Percentiles rank a stretch among this genome's conserved stretches.
Evolutionary conservation across 2,329 filamentous ascomycete genomes (phyloP).

Genomic region (Colletotrichum sidae): DNA sequence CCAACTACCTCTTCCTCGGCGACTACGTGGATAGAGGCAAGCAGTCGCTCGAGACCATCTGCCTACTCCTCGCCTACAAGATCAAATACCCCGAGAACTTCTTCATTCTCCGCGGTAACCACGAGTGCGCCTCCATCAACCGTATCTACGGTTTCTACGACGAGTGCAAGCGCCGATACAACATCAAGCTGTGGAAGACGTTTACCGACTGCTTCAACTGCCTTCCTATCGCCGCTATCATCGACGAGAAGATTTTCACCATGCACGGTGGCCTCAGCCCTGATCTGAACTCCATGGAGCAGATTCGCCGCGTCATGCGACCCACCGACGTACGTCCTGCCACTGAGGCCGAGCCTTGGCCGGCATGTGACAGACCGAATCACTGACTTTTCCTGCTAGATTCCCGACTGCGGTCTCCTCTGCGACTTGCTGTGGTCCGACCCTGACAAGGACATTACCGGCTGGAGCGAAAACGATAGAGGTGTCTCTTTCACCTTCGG

Average conservation of each 20-base stretch:
- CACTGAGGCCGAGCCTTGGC: slow-evolving; percentile 17
- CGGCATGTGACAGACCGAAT: not conserved
- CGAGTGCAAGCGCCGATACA: slow-evolving; percentile 98
- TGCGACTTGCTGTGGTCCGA: slow-evolving; percentile 99
- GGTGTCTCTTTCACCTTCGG: slow-evolving; percentile 99
- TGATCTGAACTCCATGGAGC: slow-evolving; percentile 99
- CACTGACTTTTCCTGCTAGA: slow-evolving; percentile 66
- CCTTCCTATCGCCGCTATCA: slow-evolving; percentile 96
- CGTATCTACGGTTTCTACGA: slow-evolving; percentile 99
- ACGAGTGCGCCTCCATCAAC: slow-evolving; percentile 99
- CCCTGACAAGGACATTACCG: slow-evolving; percentile 98
- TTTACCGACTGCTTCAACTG: slow-evolving; percentile 99
- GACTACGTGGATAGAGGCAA: slow-evolving; percentile 99
- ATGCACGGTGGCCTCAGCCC: slow-evolving; percentile 99
- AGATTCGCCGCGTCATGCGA: slow-evolving; percentile 98
- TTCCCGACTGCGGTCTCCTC: slow-evolving; percentile 95
- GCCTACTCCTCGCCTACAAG: slow-evolving; percentile 96
- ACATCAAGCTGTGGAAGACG: slow-evolving; percentile 99
- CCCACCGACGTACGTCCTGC: slow-evolving; percentile 90
- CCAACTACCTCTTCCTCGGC: slow-evolving; percentile 99
- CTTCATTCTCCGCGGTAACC: slow-evolving; percentile 97
- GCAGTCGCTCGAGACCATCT: slow-evolving; percentile 98
- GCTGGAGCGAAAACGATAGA: slow-evolving; percentile 98
- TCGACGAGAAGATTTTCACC: slow-evolving; percentile 99
- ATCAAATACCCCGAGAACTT: slow-evolving; percentile 99